Evolutionary conservation across 2,329 filamentous ascomycete species (phyloP).

Genomic region (Fusarium sp.): DNA sequence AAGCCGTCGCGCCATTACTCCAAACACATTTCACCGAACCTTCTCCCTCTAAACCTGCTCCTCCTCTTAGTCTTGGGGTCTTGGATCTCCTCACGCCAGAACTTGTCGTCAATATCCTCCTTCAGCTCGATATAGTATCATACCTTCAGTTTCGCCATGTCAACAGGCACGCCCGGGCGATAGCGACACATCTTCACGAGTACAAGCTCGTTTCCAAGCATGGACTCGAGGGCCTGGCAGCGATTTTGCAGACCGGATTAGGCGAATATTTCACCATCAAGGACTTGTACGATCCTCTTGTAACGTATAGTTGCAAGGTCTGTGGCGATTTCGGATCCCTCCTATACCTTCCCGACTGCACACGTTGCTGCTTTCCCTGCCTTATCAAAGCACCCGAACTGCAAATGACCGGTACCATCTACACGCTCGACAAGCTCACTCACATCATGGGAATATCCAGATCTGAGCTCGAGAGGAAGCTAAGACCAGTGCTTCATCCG

Average conservation of each 20-base stretch:
- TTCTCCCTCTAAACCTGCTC: background rate
- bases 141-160: background rate
- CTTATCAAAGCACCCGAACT: background rate
- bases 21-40: background rate
- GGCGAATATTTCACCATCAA: background rate
- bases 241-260: background rate
- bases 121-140: conserved; percentile 5
- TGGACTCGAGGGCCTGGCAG: background rate
- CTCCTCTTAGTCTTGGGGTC: background rate
- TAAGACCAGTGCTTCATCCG: background rate
- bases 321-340: conserved; percentile 14
- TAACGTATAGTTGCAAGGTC: background rate
- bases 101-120: background rate
- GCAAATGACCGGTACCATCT: background rate
- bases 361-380: conserved; percentile 23
- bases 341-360: conserved; percentile 3
- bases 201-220: conserved; percentile 1
- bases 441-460: too few relatives aligned
- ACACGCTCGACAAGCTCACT: too few relatives aligned
- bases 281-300: background rate
- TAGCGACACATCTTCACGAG: background rate
- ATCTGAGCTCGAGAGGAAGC: background rate
- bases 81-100: conserved; percentile 1
- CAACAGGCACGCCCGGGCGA: background rate
- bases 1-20: background rate